Percentiles rank a stretch among this genome's conserved stretches.
phyloP scores from a whole-genome alignment of 2,329 filamentous ascomycete species.

The Fusarium compactum region DNA sequence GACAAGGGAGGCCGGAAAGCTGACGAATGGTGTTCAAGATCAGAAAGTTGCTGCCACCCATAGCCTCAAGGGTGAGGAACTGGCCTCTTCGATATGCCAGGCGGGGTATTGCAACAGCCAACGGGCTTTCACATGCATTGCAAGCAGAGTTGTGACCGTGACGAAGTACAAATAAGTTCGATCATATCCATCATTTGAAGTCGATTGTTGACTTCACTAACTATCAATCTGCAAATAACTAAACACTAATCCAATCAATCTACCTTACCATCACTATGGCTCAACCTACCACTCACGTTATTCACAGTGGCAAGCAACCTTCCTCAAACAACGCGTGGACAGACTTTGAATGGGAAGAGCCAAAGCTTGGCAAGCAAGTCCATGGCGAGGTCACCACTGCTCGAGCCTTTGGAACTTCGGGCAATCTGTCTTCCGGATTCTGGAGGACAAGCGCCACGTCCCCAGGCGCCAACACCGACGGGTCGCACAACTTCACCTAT shows the following conservation, averaged over 20 bases:
- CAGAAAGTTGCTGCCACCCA: too few relatives aligned
- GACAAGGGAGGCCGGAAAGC: too few relatives aligned
- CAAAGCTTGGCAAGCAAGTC: slow-evolving; percentile 11
- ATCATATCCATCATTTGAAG: rapidly evolving
- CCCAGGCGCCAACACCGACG: slow-evolving; percentile 1
- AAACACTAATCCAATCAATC: background rate
- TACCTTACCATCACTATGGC: background rate
- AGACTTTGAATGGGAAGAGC: slow-evolving; percentile 11
- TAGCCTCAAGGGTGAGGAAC: too few relatives aligned
- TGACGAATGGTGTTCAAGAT: too few relatives aligned
- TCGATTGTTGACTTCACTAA: too few relatives aligned
- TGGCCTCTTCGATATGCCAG: too few relatives aligned
- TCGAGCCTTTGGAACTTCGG: slow-evolving; percentile 11
- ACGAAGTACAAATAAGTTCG: background rate
- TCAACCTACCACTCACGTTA: slow-evolving; percentile 7
- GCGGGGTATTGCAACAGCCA: too few relatives aligned
- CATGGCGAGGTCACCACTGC: slow-evolving; percentile 7
- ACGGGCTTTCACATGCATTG: too few relatives aligned
- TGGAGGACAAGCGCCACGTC: slow-evolving; percentile 5
- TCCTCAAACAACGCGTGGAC: background rate
- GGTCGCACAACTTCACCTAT: slow-evolving; percentile 2
- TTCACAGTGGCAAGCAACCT: slow-evolving; percentile 12
- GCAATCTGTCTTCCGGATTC: background rate
- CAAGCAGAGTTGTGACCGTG: background rate
- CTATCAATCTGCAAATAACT: too few relatives aligned